Evolutionary conservation across 371 early-diverging fungal species (phyloP), one percentile per base, ranked within the genome.

Genomic region (Umbelopsis sp.): DNA sequence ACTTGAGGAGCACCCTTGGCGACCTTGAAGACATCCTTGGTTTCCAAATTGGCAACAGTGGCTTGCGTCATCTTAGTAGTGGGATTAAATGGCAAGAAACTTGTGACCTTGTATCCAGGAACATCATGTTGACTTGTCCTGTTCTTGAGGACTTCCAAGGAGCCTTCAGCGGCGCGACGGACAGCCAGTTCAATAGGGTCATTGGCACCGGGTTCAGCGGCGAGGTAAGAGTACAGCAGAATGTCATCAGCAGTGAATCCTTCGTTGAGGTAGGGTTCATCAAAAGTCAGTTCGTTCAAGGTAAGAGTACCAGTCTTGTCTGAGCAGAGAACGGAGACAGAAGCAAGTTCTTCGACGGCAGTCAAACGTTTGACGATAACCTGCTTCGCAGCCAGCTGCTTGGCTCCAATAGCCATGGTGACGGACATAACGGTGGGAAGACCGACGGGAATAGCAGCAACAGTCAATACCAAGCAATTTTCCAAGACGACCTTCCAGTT

Each of bases 231-330:
- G 67, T 87, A 84, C 50, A 93, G 76, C 50, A 95, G 81, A 29
- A 95, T 81, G 67, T 95, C 95, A 52, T 92, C 87, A 20, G 88
- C 83, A 46, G 92, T 89, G 74, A 87, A 93, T 9, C 84, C 87
- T 35, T 84, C 80, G 68, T 87, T 76, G n/a, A 93, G 87, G 81
- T 85, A 95, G 6, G 95, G 95, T 63, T 90, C 89, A 69, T 78
- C 88, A 78, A 96, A 91, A 14, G 94, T 88, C 63, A 97, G 87
- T 80, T 94, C 89, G 88, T 94, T 94, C 65, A 89, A 83, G 14
- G 98, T 98, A 64, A 98, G 81, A 24, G 99, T 98, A 38, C 99
- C 99, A 1, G 99, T 98, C 85, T 92, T 98, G 84, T 98, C 98
- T 2, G 95, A 94, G 81, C 97, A 97, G 53, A 98, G 89, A 45